Evolutionary conservation across 176 grass and related monocot genomes (phyloP).

Genomic region (Panicum miliaceum): DNA sequence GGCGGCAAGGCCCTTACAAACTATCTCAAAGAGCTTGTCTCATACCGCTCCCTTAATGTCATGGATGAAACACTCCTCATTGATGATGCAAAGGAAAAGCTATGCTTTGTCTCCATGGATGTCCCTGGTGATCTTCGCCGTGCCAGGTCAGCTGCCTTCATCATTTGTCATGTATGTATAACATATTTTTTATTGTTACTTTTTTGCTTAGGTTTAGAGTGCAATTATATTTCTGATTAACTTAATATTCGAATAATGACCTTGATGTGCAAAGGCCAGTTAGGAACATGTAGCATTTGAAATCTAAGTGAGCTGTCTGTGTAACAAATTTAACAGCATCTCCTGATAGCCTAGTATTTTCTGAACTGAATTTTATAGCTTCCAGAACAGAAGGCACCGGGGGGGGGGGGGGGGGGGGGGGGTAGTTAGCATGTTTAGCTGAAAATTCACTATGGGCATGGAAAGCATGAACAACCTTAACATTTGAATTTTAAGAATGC

Average conservation of each 20-base stretch:
- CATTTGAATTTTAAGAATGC: not conserved
- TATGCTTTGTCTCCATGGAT: constrained; percentile 94
- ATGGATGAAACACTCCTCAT: constrained; percentile 95
- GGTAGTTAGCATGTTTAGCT: not conserved
- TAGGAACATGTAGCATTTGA: constrained; percentile 14
- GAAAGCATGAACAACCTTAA: not conserved
- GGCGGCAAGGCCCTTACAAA: constrained; percentile 93
- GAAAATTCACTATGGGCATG: not conserved
- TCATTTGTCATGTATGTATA: not conserved
- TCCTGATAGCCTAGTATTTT: not conserved
- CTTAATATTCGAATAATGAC: not conserved
- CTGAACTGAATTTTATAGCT: not conserved
- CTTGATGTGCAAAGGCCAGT: constrained; percentile 9
- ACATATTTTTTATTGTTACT: not conserved
- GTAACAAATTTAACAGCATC: constrained; percentile 8
- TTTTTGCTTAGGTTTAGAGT: constrained; percentile 17
- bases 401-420: not conserved
- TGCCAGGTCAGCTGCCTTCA: constrained; percentile 62
- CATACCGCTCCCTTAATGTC: constrained; percentile 90
- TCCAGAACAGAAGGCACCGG: not conserved
- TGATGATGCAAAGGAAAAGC: constrained; percentile 94
- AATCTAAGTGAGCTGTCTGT: not conserved
- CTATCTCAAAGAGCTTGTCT: constrained; percentile 95
- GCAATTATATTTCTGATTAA: not conserved
- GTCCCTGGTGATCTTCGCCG: constrained; percentile 70